These are phyloP conservation scores for Geotrichum australiense DNA, from an alignment of 1,139 yeast species.

Conservation along the genomic window DNA sequence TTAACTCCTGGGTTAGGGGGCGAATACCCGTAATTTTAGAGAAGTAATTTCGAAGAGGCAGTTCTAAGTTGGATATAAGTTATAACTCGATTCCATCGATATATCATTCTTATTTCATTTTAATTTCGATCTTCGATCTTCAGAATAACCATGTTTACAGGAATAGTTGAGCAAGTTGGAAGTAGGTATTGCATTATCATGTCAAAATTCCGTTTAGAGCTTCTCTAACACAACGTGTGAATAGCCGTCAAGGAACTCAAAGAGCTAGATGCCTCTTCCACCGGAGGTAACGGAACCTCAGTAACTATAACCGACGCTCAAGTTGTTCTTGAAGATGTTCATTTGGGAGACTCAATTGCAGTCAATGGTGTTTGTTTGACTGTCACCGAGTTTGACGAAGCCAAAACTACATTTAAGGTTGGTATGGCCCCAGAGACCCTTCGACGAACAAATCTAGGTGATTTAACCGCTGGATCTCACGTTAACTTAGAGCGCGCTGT, in stretches of 20 bases:
- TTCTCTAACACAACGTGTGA: slow-evolving; percentile 5
- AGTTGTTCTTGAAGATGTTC: slow-evolving; percentile 65
- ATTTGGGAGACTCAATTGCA: slow-evolving; percentile 87
- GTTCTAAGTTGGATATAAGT: too few species aligned
- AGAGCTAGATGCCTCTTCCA: slow-evolving; percentile 44
- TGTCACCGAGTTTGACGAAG: slow-evolving; percentile 67
- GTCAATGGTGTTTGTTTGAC: slow-evolving; percentile 89
- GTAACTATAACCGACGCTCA: slow-evolving; percentile 58
- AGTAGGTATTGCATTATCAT: slow-evolving; percentile 30
- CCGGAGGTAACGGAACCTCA: slow-evolving; percentile 79
- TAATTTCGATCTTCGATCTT: too few species aligned
- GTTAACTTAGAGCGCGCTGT: slow-evolving; percentile 94
- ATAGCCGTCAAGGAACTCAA: slow-evolving; percentile 43
- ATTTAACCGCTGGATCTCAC: slow-evolving; percentile 46
- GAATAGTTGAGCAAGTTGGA: slow-evolving; percentile 84
- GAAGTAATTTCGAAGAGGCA: too few species aligned
- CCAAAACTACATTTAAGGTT: slow-evolving; percentile 57
- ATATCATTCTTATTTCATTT: too few species aligned
- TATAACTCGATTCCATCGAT: too few species aligned
- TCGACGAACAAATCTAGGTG: slow-evolving; percentile 69
- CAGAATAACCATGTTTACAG: slow-evolving; percentile 70
- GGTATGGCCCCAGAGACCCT: slow-evolving; percentile 94
- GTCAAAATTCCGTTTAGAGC: neutral
- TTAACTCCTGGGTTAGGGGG: too few species aligned
- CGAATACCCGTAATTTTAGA: too few species aligned